Base-by-base conservation (phyloP, 257 asterid species). In the Solanum ossicruentum region DNA sequence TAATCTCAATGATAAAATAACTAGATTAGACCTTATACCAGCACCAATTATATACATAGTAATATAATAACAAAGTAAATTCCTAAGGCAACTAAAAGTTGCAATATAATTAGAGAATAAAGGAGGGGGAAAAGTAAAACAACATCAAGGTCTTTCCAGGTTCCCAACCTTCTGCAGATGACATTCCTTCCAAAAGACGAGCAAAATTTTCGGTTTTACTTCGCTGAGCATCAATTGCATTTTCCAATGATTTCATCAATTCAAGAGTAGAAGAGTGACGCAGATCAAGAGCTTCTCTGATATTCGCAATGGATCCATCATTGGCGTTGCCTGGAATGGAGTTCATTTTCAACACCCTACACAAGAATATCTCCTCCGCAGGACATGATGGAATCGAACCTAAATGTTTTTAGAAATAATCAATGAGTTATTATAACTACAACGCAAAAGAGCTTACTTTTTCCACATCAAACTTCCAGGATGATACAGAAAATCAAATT, bases 301-400 rank as follows among this genome's bases (percentile, higher is more conserved):
- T 90, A 90, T 67, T 88, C 85, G 65, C 89, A 86, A 85, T 65
- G 63, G 92, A 84, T 81, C 84, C 95, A 87, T 88, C 90, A 86
- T 83, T 75, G 83, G 87, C 90, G 82, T 81, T 83, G 88, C 90
- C 85, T 65, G 88, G 85, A 61, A 89, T 81, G 32, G 86, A 83
- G 61, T 90, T 88, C 67, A 88, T 88, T 79, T 88, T 92, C 52
- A 96, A 91, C 86, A 96, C 90, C 89, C 98, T 91, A 88, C 95
- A 93, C 69, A 95, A 91, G 88, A 96, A 96, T 75, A 96, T 88
- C 84, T 95, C 98, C 92, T 94, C 97, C 85, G 93, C 90, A 85
- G 93, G 94, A 88, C 98, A 93, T 52, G 93, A 90, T 47, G 99
- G 97, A 80, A 96, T 90, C 81, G 90, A 91, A 87, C 95, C 99